Evolutionary conservation across 2,329 filamentous ascomycete species (phyloP), one percentile per base, ranked within the genome.

Genomic region (Aspergillus latus): DNA sequence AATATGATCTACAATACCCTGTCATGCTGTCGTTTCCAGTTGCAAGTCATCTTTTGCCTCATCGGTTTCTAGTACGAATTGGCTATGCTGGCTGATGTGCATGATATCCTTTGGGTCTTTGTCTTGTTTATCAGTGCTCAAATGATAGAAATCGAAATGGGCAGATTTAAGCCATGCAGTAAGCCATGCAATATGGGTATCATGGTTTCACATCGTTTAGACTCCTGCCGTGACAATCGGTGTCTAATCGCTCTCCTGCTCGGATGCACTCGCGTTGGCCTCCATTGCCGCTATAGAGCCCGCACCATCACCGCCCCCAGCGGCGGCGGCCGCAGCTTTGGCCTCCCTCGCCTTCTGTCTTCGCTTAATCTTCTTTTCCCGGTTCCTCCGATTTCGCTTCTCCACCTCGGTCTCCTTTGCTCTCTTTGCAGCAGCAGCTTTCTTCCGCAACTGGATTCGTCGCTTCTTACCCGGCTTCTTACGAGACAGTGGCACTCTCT

Each of bases 401-500:
- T 75, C 72, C 1, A 72, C 72, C 9, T 74, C 72, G 0, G 57
- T 64, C 56, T 69, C 63, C 49, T 72, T 72, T 2, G 70, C 70
- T 44, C 59, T 60, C 46, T 69, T 60, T 6, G 69, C 69, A 5
- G 65, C 65, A 1, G 62, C 63, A 3, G 62, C 56, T 5, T 66
- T 65, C 59, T 74, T 76, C 42, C 74, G 74, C 34, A 76, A 54
- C 26, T 74, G 66, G 10, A 76, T 65, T 8, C 74, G 73, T 2
- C 74, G 67, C 63, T 76, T 77, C 57, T 77, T 77, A 8, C 74
- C 74, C 0, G 74, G 74, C 62, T 76, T 77, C 55, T 72, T 76
- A 39, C 65, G 66, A 5, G 71, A 68, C 49, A 66, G 66, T 2
- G 70, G 69, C 2, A 62, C 63, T 48, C 64, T 67, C 26, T 63